phyloP scores from a whole-genome alignment of 768 basidiomycete genomes.

The Mycena leptocephala region DNA sequence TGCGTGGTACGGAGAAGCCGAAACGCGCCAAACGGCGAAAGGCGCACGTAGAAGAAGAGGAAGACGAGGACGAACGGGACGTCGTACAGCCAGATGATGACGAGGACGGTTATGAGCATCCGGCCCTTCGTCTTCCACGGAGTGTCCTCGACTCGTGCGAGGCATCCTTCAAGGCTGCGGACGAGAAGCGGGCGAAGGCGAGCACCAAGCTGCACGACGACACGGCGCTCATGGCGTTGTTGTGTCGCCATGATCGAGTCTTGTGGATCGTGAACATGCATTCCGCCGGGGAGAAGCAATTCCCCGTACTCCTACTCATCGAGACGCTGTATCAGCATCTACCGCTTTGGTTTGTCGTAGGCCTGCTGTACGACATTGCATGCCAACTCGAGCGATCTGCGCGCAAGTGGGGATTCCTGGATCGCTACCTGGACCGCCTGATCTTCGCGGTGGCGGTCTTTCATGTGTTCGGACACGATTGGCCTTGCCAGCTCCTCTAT shows the following conservation, averaged over 20 bases:
- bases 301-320: slow-evolving; percentile 34
- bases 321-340: slow-evolving; percentile 44
- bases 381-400: not conserved
- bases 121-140: too few species aligned
- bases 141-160: not conserved
- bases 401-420: not conserved
- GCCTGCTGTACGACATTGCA: not conserved
- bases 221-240: slow-evolving; percentile 49
- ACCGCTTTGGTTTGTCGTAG: slow-evolving; percentile 36
- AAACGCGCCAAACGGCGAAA: too few species aligned
- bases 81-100: too few species aligned
- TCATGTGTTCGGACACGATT: slow-evolving; percentile 44
- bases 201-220: not conserved
- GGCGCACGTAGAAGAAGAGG: too few species aligned
- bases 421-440: not conserved
- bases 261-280: slow-evolving; percentile 56
- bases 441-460: not conserved
- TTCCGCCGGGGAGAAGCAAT: slow-evolving; percentile 24
- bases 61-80: too few species aligned
- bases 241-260: slow-evolving; percentile 53
- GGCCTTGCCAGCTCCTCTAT: slow-evolving; percentile 53
- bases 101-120: too few species aligned
- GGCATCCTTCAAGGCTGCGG: not conserved
- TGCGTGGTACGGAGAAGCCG: too few species aligned
- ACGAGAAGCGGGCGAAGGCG: not conserved